Conservation (phyloP, 371 early-diverging fungal species). For the Smittium mucronatum region DNA sequence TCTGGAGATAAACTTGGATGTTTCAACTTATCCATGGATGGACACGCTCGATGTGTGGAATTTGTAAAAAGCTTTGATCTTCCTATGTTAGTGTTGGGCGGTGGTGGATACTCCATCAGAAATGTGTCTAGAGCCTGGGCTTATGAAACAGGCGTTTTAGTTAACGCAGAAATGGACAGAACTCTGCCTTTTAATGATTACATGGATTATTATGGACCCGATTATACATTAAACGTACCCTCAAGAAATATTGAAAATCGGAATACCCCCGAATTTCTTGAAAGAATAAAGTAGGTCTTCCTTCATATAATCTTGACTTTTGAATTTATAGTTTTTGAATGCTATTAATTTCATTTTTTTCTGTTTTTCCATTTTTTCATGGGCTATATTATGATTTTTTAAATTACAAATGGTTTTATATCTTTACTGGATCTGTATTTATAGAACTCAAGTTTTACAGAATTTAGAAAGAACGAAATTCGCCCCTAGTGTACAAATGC, state of each 20-base stretch:
- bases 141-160: constrained; percentile 91
- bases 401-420: too few relatives aligned
- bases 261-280: constrained; percentile 84
- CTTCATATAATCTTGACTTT: not conserved
- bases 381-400: too few relatives aligned
- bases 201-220: constrained; percentile 90
- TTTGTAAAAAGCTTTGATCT: constrained; percentile 87
- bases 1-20: constrained; percentile 98
- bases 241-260: constrained; percentile 91
- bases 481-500: constrained; percentile 36
- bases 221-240: constrained; percentile 85
- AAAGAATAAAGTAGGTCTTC: constrained; percentile 39
- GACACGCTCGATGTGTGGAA: constrained; percentile 78
- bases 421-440: not conserved
- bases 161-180: constrained; percentile 60
- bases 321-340: not conserved
- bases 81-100: constrained; percentile 92
- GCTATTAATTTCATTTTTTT: too few relatives aligned
- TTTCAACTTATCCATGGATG: constrained; percentile 92
- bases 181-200: constrained; percentile 93
- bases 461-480: constrained; percentile 31
- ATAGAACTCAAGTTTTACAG: constrained; percentile 26
- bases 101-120: constrained; percentile 98
- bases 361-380: too few relatives aligned
- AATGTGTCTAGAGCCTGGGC: constrained; percentile 98